Base-by-base conservation (phyloP, 371 early-diverging fungal species). In the Mucor mucedo region DNA sequence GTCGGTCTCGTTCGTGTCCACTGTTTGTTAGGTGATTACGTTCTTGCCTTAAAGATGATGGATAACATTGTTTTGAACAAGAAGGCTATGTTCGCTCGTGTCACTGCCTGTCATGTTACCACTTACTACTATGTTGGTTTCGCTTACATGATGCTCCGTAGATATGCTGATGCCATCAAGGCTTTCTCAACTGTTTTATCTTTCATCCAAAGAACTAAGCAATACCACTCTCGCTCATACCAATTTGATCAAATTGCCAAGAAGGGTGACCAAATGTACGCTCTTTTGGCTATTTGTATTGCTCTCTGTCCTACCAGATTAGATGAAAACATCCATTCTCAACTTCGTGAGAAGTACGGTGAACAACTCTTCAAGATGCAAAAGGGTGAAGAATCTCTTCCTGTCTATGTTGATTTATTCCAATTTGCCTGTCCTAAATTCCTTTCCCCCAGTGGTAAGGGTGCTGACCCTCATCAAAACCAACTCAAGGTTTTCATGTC, bases 71-170 rank as follows among this genome's bases (percentile, higher is more conserved):
- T 95, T 60, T 82, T 96, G 68, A 89, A 88, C 85, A 94, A 92
- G 78, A 93, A 91, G 83, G 94, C 94, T 27, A 86, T 95, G 70
- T 95, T 94, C 80, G 91, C 95, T 32, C 89, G 95, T 45, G 96
- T 97, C 7, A 95, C 94, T 30, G 95, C 95, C 3, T 96, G 98
- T 84, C 95, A 96, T 73, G 94, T 97, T 48, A 94, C 96, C 21
- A 91, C 95, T 13, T 96, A 92, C 84, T 97, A 97, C 82, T 95
- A 96, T 75, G 91, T 96, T 55, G 97, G 96, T 52, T 96, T 95
- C 71, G 91, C 96, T 35, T 97, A 96, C 85, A 88, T 95, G 93
- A 97, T 97, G 98, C 92, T 96, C 91, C 86, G 96, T 58, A 85
- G 98, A 52, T 97, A 95, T 71, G 88, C 95, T 42, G 98, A 97